Evolutionary conservation across 768 basidiomycete species (phyloP).

Genomic region (Lactifluus piperatus): DNA sequence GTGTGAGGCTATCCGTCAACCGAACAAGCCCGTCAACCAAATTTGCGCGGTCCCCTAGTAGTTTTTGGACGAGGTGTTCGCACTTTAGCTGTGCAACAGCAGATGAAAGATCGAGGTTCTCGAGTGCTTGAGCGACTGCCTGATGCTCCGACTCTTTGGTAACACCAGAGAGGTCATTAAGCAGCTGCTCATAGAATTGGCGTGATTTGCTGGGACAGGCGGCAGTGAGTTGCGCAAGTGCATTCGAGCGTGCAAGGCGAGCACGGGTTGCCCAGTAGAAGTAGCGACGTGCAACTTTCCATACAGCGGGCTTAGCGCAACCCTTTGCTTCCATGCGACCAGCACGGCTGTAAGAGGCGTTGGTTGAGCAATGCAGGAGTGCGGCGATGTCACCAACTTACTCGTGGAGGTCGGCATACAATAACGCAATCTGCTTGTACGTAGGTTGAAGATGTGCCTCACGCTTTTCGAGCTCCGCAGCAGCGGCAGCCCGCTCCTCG

Average conservation of each 20-base stretch:
- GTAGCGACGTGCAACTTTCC: slow-evolving; percentile 82
- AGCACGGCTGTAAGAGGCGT: slow-evolving; percentile 49
- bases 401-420: slow-evolving; percentile 97
- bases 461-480: slow-evolving; percentile 59
- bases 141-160: slow-evolving; percentile 46
- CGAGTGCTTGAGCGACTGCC: slow-evolving; percentile 54
- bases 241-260: slow-evolving; percentile 61
- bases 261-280: slow-evolving; percentile 94
- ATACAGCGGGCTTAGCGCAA: slow-evolving; percentile 76
- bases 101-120: slow-evolving; percentile 57
- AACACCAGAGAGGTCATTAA: slow-evolving; percentile 52
- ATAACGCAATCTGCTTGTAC: slow-evolving; percentile 87
- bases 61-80: slow-evolving; percentile 55
- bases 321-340: slow-evolving; percentile 98
- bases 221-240: slow-evolving; percentile 52
- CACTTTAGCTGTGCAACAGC: slow-evolving; percentile 57
- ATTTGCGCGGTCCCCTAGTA: slow-evolving; percentile 71
- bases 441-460: slow-evolving; percentile 79
- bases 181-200: slow-evolving; percentile 56
- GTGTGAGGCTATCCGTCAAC: slow-evolving; percentile 61
- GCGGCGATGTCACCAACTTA: slow-evolving; percentile 31
- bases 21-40: slow-evolving; percentile 66
- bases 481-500: slow-evolving; percentile 66
- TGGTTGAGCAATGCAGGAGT: neutral
- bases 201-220: slow-evolving; percentile 63